Conservation (phyloP, 768 basidiomycete genomes). For the Psilocybe cyanescens region DNA sequence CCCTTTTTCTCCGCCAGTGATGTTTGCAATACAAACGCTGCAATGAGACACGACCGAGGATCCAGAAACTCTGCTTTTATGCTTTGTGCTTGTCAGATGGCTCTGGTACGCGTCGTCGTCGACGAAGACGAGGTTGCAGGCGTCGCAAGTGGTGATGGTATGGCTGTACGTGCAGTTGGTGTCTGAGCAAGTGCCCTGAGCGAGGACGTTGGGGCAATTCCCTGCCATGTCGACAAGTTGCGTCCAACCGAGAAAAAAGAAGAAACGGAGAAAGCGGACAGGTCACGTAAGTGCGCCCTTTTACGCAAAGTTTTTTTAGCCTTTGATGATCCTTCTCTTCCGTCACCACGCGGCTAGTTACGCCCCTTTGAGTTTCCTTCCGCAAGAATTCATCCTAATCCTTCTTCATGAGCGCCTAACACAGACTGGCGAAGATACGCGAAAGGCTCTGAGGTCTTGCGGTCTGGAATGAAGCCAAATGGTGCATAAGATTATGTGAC, state of each 20-base stretch:
- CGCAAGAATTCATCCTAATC: background rate
- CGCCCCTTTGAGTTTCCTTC: background rate
- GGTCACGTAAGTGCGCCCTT: background rate
- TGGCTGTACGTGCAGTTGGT: conserved; percentile 35
- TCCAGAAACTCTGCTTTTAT: conserved; percentile 30
- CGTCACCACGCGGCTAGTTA: background rate
- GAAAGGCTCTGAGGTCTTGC: too few species aligned
- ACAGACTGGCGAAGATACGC: background rate
- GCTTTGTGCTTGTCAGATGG: conserved; percentile 34
- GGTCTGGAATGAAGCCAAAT: too few species aligned
- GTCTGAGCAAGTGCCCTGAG: conserved; percentile 37
- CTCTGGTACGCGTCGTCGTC: conserved; percentile 21
- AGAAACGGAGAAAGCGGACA: background rate
- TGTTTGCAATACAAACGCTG: conserved; percentile 31
- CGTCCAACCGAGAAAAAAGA: background rate
- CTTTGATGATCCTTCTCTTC: background rate
- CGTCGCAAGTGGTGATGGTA: conserved; percentile 39
- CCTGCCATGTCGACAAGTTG: background rate
- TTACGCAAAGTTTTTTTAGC: background rate
- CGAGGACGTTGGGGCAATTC: conserved; percentile 41
- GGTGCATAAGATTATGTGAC: too few species aligned
- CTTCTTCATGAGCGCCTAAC: background rate
- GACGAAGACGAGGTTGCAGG: conserved; percentile 39
- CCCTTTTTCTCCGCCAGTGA: conserved; percentile 9
- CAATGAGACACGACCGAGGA: conserved; percentile 27